A percentile compares a stretch with the other conserved stretches of the same genome.
These are phyloP conservation scores for Cyclostephanos tholiformis DNA, from an alignment of 108 stramenopile species.

Conservation along the genomic window DNA sequence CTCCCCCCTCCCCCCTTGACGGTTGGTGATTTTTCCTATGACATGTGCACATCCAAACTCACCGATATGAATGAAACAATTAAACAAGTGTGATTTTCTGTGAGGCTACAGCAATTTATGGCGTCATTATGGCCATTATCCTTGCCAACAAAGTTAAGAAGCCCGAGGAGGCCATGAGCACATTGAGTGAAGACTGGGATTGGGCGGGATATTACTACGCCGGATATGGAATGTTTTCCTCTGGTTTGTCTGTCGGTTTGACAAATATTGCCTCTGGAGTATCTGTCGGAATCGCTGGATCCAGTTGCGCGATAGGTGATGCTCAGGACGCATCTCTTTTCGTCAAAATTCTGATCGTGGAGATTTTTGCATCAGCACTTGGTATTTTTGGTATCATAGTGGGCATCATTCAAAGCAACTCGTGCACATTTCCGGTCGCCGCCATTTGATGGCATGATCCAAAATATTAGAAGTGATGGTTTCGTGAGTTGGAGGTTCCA, in stretches of 20 bases:
- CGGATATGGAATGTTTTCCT: conserved; percentile 97
- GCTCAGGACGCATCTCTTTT: conserved; percentile 98
- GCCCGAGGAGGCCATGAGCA: conserved; percentile 66
- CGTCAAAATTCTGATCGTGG: conserved; percentile 99
- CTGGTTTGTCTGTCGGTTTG: conserved; percentile 95
- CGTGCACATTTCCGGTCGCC: conserved; percentile 92
- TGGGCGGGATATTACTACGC: conserved; percentile 91
- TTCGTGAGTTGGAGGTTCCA: not conserved
- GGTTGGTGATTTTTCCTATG: not conserved
- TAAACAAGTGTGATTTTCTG: conserved; percentile 97
- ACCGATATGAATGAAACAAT: not conserved
- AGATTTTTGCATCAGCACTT: conserved; percentile 99
- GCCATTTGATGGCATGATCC: conserved; percentile 36
- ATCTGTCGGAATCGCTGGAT: conserved; percentile 97
- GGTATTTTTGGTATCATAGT: conserved; percentile 99
- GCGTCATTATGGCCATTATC: conserved; percentile 99
- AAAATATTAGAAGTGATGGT: not conserved
- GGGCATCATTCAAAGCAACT: conserved; percentile 97
- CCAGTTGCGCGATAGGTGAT: conserved; percentile 96
- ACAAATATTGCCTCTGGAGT: conserved; percentile 99
- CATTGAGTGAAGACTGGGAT: conserved; percentile 81
- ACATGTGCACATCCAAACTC: not conserved
- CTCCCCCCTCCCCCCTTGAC: too few species aligned
- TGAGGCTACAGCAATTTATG: conserved; percentile 99
- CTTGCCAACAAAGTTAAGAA: conserved; percentile 94